These are phyloP conservation scores for Exobasidium rhododendri DNA, from an alignment of 1,284 basidiomycete genomes.

Conservation along the genomic window DNA sequence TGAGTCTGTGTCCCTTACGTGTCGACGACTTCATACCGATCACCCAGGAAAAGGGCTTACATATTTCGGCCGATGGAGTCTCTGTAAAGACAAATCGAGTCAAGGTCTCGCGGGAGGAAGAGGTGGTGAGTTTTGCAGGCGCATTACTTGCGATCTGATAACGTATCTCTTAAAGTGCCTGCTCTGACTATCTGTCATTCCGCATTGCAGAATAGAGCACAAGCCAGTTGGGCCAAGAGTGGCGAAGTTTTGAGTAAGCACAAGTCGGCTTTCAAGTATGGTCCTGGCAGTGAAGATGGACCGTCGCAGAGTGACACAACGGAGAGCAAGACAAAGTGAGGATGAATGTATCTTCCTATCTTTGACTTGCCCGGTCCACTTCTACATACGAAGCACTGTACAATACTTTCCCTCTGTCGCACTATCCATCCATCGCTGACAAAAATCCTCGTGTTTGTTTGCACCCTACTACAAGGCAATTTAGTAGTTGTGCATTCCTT, in stretches of 20 bases:
- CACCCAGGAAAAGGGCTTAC: constrained; percentile 3
- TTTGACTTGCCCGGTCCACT: too few species aligned
- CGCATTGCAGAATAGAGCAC: constrained; percentile 4
- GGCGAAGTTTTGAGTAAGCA: constrained; percentile 11
- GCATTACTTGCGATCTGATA: too few species aligned
- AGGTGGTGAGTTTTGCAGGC: background rate
- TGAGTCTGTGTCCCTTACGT: background rate
- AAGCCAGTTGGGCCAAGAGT: constrained; percentile 8
- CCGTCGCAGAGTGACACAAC: background rate
- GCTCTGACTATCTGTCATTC: background rate
- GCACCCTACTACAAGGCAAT: too few species aligned
- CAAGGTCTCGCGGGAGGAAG: constrained; percentile 5
- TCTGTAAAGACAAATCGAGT: constrained; percentile 4
- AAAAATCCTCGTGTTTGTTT: too few species aligned
- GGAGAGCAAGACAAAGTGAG: background rate
- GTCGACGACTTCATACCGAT: background rate
- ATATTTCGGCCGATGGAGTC: constrained; percentile 3
- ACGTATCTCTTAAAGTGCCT: background rate
- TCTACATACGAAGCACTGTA: too few species aligned
- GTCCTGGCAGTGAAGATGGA: constrained; percentile 5
- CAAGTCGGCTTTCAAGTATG: constrained; percentile 9
- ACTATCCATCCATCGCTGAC: too few species aligned
- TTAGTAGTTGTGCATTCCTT: too few species aligned
- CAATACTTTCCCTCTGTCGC: too few species aligned
- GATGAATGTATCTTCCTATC: too few species aligned